Evolutionary conservation across 257 asterid species (phyloP).

Genomic region (Salvia hispanica): DNA sequence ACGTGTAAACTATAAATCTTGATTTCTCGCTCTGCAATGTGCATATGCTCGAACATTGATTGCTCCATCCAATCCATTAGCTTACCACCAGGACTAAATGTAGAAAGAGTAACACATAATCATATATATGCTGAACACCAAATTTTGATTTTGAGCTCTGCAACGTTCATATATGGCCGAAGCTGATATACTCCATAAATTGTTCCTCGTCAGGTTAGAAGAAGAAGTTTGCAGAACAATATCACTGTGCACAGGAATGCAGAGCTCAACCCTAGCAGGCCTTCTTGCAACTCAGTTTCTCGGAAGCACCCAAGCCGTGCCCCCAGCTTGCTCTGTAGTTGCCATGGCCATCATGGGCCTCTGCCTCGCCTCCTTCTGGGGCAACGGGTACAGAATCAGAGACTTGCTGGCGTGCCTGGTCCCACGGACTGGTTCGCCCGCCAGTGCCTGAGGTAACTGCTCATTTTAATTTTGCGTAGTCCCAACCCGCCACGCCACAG

Average conservation of each 20-base stretch:
- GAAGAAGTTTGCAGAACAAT: slow-evolving; percentile 87
- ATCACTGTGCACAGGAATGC: slow-evolving; percentile 96
- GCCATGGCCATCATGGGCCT: slow-evolving; percentile 99
- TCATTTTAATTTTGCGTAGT: neutral
- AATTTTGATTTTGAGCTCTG: neutral
- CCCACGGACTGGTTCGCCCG: slow-evolving; percentile 46
- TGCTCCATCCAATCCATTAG: too few relatives aligned
- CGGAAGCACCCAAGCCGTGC: slow-evolving; percentile 85
- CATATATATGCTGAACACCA: neutral
- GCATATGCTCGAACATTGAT: too few relatives aligned
- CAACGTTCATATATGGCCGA: neutral
- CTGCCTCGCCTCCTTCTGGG: slow-evolving; percentile 97
- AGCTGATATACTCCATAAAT: neutral
- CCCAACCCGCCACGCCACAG: neutral
- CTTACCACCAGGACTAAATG: too few relatives aligned
- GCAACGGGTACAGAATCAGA: slow-evolving; percentile 68
- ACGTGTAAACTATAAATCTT: too few relatives aligned
- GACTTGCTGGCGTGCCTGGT: slow-evolving; percentile 47
- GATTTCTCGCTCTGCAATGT: too few relatives aligned
- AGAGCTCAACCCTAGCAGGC: slow-evolving; percentile 93
- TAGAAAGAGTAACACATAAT: neutral
- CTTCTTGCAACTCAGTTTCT: slow-evolving; percentile 91
- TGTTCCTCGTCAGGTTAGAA: slow-evolving; percentile 55
- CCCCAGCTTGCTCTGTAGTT: slow-evolving; percentile 94
- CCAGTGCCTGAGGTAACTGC: slow-evolving; percentile 39